These are phyloP conservation scores for Aspergillus diversus DNA, from an alignment of 495 filamentous ascomycete genomes.

Conservation along the genomic window DNA sequence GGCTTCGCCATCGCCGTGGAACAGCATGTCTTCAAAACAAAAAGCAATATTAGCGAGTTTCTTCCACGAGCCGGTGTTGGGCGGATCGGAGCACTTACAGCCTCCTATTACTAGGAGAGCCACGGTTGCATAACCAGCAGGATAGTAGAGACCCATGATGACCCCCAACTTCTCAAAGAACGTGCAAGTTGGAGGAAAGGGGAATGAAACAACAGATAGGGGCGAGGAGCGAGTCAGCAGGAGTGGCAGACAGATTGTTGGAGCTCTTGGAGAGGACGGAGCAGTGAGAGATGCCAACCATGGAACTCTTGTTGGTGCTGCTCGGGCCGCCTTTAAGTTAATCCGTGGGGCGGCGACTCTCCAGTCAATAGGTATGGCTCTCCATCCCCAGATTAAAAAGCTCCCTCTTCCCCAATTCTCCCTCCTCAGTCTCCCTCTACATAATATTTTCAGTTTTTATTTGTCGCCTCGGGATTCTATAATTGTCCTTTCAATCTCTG, in stretches of 20 bases:
- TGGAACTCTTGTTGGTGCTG: conserved; percentile 10
- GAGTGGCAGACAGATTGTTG: conserved; percentile 1
- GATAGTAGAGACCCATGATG: conserved; percentile 63
- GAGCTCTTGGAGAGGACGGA: conserved; percentile 17
- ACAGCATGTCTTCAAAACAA: conserved; percentile 81
- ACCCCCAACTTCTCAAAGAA: conserved; percentile 28
- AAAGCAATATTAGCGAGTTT: conserved; percentile 38
- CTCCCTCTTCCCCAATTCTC: not conserved
- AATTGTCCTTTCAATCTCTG: not conserved
- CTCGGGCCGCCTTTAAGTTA: conserved; percentile 28
- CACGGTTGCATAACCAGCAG: conserved; percentile 67
- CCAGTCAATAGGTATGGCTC: not conserved
- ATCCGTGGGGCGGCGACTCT: conserved; percentile 22
- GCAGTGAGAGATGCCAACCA: conserved; percentile 20
- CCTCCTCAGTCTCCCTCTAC: not conserved
- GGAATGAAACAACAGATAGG: conserved; percentile 24
- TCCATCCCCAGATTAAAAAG: not conserved
- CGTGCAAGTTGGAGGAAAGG: conserved; percentile 29
- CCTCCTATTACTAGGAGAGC: conserved; percentile 81
- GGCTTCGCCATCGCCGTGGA: conserved; percentile 91
- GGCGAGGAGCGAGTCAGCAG: conserved; percentile 7
- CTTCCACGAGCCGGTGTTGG: conserved; percentile 19
- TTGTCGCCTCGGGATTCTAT: too few relatives aligned
- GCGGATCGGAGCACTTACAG: conserved; percentile 62
- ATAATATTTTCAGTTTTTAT: not conserved